Percentiles rank a stretch among this genome's conserved stretches.
Conservation (phyloP, 495 filamentous ascomycete genomes). For the Bacidia rubella region DNA sequence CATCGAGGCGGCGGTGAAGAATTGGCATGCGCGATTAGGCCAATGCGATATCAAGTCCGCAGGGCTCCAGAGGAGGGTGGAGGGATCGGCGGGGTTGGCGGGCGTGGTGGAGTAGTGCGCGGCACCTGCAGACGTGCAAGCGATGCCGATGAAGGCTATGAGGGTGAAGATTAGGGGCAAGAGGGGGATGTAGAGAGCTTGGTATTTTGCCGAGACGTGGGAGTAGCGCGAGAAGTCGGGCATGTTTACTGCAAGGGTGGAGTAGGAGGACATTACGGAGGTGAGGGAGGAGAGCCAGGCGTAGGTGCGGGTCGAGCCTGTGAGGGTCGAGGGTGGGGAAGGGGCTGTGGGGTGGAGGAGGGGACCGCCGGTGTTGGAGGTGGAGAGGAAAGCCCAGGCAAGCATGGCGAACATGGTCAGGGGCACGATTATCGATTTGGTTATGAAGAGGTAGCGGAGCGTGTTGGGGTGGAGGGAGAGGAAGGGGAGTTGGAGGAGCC, state of each 20-base stretch:
- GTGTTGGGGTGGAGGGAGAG: constrained; percentile 33
- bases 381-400: constrained; percentile 32
- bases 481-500: constrained; percentile 32
- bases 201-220: constrained; percentile 29
- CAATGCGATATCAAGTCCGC: constrained; percentile 30
- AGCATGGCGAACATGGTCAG: constrained; percentile 35
- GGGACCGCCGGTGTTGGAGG: constrained; percentile 11
- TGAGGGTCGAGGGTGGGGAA: constrained; percentile 19
- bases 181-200: constrained; percentile 35
- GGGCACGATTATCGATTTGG: constrained; percentile 33
- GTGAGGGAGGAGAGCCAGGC: constrained; percentile 33
- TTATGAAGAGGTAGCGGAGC: constrained; percentile 32
- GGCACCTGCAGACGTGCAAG: constrained; percentile 32
- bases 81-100: too few species aligned
- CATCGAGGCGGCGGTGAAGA: constrained; percentile 35
- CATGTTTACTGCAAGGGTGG: constrained; percentile 26
- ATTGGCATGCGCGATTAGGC: constrained; percentile 38
- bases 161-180: constrained; percentile 37
- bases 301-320: constrained; percentile 30
- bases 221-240: constrained; percentile 38
- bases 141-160: constrained; percentile 36
- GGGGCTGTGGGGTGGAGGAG: constrained; percentile 14
- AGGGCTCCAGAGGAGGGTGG: too few species aligned
- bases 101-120: constrained; percentile 29
- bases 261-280: constrained; percentile 32